These are phyloP conservation scores for Acer negundo DNA, from an alignment of 345 rosid species.

Conservation along the genomic window DNA sequence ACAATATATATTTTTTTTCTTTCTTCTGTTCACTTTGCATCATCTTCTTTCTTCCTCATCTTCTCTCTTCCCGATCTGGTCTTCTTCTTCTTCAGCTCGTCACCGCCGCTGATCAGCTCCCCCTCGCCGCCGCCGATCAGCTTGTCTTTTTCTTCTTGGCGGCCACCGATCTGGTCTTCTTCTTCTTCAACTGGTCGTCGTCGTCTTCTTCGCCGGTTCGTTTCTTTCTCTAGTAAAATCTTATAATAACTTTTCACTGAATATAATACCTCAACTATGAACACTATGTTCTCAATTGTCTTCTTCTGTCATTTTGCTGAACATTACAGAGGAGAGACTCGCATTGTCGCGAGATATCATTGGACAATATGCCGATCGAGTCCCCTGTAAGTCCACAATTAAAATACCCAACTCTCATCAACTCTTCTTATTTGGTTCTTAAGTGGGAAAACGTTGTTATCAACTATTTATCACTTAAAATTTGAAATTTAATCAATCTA, in stretches of 20 bases:
- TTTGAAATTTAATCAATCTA: not conserved
- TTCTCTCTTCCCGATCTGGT: too few relatives aligned
- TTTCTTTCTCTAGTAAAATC: not conserved
- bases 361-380: constrained; percentile 57
- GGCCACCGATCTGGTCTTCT: too few relatives aligned
- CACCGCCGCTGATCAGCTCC: too few relatives aligned
- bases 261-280: not conserved
- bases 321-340: constrained; percentile 53
- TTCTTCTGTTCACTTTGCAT: too few relatives aligned
- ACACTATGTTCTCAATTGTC: not conserved
- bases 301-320: not conserved
- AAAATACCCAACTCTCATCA: not conserved
- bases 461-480: not conserved
- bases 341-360: constrained; percentile 56
- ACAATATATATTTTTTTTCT: too few relatives aligned
- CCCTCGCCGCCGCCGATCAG: too few relatives aligned
- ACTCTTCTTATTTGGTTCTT: not conserved
- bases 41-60: too few relatives aligned
- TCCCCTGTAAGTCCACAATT: constrained; percentile 51
- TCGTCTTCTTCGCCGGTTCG: too few relatives aligned
- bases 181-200: too few relatives aligned
- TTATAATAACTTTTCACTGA: not conserved
- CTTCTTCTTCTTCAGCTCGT: too few relatives aligned
- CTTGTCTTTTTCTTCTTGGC: too few relatives aligned
- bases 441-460: not conserved